Evolutionary conservation across 345 rosid species (phyloP).

Genomic region (Luvunga scandens): DNA sequence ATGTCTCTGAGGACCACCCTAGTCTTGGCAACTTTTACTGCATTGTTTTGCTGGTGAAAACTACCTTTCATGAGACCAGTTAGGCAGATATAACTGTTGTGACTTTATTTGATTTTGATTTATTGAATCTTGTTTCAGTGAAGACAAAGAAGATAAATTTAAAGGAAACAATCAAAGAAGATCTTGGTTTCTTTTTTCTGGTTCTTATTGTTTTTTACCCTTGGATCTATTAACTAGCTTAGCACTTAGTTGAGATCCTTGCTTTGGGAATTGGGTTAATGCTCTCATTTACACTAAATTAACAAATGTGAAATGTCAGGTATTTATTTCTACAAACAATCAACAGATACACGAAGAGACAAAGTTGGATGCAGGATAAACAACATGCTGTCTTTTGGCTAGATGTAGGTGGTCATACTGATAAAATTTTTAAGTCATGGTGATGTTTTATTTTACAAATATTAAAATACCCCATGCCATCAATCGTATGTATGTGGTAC

Average conservation of each 20-base stretch:
- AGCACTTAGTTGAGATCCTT: background rate
- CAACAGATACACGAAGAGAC: background rate
- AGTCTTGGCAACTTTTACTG: background rate
- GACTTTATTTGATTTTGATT: constrained; percentile 27
- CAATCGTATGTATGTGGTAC: too few relatives aligned
- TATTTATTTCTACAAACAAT: background rate
- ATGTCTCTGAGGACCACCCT: constrained; percentile 30
- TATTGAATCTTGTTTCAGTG: background rate
- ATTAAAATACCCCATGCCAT: too few relatives aligned
- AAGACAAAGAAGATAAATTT: constrained; percentile 6
- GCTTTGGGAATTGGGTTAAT: background rate
- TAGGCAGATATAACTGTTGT: constrained; percentile 27
- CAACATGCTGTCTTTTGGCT: too few relatives aligned
- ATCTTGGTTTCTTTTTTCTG: background rate
- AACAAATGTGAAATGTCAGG: too few relatives aligned
- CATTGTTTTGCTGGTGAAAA: constrained; percentile 17
- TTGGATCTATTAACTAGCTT: background rate
- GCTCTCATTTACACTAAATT: too few relatives aligned
- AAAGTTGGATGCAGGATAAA: too few relatives aligned
- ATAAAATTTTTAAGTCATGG: too few relatives aligned
- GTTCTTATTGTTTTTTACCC: background rate
- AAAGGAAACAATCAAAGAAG: constrained; percentile 7
- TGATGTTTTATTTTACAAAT: too few relatives aligned
- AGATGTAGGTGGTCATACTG: too few relatives aligned
- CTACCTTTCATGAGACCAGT: constrained; percentile 19